Evolutionary conservation across 2,329 filamentous ascomycete genomes (phyloP), one percentile per base, ranked within the genome.

Genomic region (Aspergillus sp.): DNA sequence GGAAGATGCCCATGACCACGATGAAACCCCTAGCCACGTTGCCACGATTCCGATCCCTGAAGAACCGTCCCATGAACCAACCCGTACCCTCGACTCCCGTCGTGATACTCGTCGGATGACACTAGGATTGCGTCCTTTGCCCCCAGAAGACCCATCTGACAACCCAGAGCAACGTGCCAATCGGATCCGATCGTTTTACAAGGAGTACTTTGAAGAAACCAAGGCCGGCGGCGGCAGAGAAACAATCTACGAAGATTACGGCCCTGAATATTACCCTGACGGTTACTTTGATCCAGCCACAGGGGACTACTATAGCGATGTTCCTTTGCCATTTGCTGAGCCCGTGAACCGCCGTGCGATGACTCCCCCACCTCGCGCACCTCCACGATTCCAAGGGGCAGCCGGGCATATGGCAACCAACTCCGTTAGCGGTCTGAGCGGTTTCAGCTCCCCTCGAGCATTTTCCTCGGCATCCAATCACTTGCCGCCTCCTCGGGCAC

Each of bases 131-230:
- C 85, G 93, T 11, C 93, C 93, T 19, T 76, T 98, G 49, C 93
- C 93, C 5, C 88, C 90, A 31, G 84, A 90, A 59, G 87, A 95
- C 51, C 82, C 88, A 35, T 81, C 84, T 3, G 93, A 97, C 62
- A 91, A 96, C 62, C 90, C 93, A 0, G 93, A 97, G 66, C 84
- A 91, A 60, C 83, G 93, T 58, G 93, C 93, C 51, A 97, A 96
- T 73, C 84, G 93, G 46, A 98, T 98, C 54, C 82, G 93, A 65
- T 98, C 93, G 4, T 98, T 98, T 74, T 98, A 98, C 75, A 96
- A 96, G 73, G 93, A 98, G 64, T 98, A 98, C 72, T 98, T 98
- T 57, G 93, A 97, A 53, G 91, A 96, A 34, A 81, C 75, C 46
- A 87, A 82, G 62, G 66, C 70, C 2, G 70, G 69, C 34, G 66